Evolutionary conservation across 495 filamentous ascomycete species (phyloP).

Genomic region (Penicillium daleae): DNA sequence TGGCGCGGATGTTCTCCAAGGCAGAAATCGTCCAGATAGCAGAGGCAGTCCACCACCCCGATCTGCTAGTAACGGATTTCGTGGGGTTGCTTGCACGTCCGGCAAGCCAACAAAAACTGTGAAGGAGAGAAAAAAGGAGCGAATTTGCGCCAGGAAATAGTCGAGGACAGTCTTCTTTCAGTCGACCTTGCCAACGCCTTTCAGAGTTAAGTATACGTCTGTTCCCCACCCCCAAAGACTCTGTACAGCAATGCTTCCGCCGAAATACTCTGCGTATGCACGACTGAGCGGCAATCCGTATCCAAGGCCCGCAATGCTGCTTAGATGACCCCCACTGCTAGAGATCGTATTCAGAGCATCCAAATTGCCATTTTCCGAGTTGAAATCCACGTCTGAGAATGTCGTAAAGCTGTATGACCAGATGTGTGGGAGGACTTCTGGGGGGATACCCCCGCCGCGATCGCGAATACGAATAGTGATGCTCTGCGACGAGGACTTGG

Average conservation of each 20-base stretch:
- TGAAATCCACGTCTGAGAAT: conserved; percentile 68
- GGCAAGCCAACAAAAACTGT: conserved; percentile 11
- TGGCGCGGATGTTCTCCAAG: conserved; percentile 66
- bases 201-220: conserved; percentile 79
- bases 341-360: conserved; percentile 77
- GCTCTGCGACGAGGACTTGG: conserved; percentile 67
- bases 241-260: conserved; percentile 92
- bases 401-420: conserved; percentile 98
- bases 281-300: conserved; percentile 91
- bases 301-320: conserved; percentile 86
- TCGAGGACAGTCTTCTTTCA: conserved; percentile 13
- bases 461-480: conserved; percentile 96
- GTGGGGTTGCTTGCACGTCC: conserved; percentile 63
- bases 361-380: conserved; percentile 49
- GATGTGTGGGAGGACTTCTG: conserved; percentile 79
- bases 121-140: background rate
- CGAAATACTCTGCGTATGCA: conserved; percentile 98
- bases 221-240: conserved; percentile 95
- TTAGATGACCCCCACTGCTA: conserved; percentile 63
- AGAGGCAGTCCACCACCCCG: conserved; percentile 56
- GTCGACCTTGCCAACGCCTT: conserved; percentile 76
- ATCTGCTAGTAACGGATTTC: conserved; percentile 73
- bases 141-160: background rate
- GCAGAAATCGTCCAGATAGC: conserved; percentile 67
- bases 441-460: conserved; percentile 87